These are phyloP conservation scores for Cardiospermum halicacabum DNA, from an alignment of 345 rosid genomes.

Conservation along the genomic window DNA sequence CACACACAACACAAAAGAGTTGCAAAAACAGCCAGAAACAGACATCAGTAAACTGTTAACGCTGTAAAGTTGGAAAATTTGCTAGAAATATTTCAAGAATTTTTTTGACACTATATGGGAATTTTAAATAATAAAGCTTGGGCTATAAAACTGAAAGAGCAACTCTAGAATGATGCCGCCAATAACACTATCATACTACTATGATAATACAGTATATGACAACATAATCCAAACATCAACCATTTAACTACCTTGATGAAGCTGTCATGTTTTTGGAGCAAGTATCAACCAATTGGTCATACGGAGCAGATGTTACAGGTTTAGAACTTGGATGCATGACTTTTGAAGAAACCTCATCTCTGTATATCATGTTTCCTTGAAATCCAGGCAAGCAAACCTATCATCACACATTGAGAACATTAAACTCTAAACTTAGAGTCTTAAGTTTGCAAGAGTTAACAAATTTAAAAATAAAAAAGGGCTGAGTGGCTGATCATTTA, in stretches of 20 bases:
- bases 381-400: slow-evolving; percentile 35
- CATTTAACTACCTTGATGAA: slow-evolving; percentile 49
- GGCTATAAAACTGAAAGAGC: neutral
- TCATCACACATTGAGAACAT: slow-evolving; percentile 12
- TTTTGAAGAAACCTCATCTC: slow-evolving; percentile 31
- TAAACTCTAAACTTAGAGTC: too few species aligned
- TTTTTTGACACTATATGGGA: too few species aligned
- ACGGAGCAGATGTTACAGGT: slow-evolving; percentile 35
- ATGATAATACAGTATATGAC: neutral
- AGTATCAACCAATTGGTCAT: slow-evolving; percentile 35
- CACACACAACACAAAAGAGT: too few species aligned
- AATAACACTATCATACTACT: neutral
- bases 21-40: neutral
- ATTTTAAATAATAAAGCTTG: neutral
- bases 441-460: neutral
- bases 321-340: slow-evolving; percentile 35
- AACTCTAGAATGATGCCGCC: neutral
- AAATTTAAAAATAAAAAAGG: neutral
- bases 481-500: neutral
- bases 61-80: neutral
- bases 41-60: neutral
- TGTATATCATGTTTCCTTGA: slow-evolving; percentile 37
- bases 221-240: neutral
- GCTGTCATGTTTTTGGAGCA: slow-evolving; percentile 33
- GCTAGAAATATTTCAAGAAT: too few species aligned